phyloP scores from a whole-genome alignment of 2,329 filamentous ascomycete species.

The Diaporthe destruens region DNA sequence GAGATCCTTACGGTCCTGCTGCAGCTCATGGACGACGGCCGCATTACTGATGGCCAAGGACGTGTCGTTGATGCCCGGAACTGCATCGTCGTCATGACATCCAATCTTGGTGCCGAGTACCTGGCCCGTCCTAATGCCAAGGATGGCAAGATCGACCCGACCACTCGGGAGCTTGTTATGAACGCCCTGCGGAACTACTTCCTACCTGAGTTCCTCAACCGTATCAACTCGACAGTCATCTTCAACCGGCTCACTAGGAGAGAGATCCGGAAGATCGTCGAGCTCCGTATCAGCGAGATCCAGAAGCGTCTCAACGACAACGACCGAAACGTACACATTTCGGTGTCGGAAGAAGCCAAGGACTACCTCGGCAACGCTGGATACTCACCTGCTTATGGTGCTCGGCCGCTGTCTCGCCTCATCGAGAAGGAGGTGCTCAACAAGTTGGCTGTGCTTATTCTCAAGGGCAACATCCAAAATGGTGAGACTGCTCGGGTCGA shows the following conservation, averaged over 20 bases:
- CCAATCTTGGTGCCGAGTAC: constrained; percentile 94
- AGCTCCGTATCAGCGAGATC: constrained; percentile 87
- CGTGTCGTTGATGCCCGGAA: constrained; percentile 95
- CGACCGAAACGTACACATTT: constrained; percentile 85
- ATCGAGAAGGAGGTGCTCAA: constrained; percentile 99
- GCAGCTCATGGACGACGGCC: constrained; percentile 99
- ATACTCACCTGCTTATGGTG: constrained; percentile 96
- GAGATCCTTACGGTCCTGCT: constrained; percentile 95
- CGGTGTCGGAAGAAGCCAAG: constrained; percentile 86
- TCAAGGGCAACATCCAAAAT: constrained; percentile 86
- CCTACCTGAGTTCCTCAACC: constrained; percentile 97
- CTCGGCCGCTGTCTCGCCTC: constrained; percentile 85
- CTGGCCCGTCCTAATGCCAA: constrained; percentile 82
- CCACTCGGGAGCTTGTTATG: constrained; percentile 91
- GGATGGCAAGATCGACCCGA: constrained; percentile 87
- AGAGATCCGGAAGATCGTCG: constrained; percentile 96
- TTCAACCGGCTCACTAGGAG: constrained; percentile 93
- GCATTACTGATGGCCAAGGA: constrained; percentile 98
- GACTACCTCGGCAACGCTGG: constrained; percentile 93
- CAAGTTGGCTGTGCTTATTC: constrained; percentile 88
- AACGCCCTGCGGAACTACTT: constrained; percentile 93
- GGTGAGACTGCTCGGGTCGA: constrained; percentile 86
- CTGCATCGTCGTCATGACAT: constrained; percentile 99
- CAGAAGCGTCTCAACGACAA: constrained; percentile 92
- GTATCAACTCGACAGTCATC: constrained; percentile 95